Percentiles rank a stretch among this genome's conserved stretches.
Evolutionary conservation across 768 basidiomycete genomes (phyloP).

Genomic region (Mycena metata): DNA sequence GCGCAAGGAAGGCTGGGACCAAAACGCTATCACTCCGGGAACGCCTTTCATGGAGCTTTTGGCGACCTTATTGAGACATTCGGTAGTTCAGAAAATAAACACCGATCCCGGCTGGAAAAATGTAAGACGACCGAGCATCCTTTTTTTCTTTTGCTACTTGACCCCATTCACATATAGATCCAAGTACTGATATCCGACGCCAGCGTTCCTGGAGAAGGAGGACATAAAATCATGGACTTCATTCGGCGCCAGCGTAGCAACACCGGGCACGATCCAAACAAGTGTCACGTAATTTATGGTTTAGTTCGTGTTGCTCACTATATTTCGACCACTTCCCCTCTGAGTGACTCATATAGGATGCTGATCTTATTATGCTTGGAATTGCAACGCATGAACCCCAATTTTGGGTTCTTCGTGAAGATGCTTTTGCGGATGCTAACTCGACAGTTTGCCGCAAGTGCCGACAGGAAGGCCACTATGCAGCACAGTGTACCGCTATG

Average conservation of each 20-base stretch:
- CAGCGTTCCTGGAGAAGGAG: constrained; percentile 97
- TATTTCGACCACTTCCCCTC: constrained; percentile 29
- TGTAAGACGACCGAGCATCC: constrained; percentile 56
- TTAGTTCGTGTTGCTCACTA: constrained; percentile 66
- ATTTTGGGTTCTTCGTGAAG: constrained; percentile 97
- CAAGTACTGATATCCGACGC: constrained; percentile 98
- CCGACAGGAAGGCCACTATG: constrained; percentile 95
- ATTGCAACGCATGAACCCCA: constrained; percentile 99
- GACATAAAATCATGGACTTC: constrained; percentile 99
- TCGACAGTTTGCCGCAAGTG: constrained; percentile 89
- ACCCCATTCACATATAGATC: constrained; percentile 62
- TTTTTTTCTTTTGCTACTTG: background rate
- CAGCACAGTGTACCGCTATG: constrained; percentile 91
- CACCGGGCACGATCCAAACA: constrained; percentile 92
- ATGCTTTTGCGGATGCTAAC: constrained; percentile 93
- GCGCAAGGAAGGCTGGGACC: constrained; percentile 92
- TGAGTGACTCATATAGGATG: constrained; percentile 72
- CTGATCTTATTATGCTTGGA: constrained; percentile 98
- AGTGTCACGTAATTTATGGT: constrained; percentile 97
- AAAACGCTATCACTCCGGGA: constrained; percentile 98
- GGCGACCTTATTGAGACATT: constrained; percentile 90
- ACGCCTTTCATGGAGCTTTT: constrained; percentile 98
- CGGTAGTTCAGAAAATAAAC: constrained; percentile 97
- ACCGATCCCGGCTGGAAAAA: constrained; percentile 96
- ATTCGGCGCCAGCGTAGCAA: constrained; percentile 92